These are phyloP conservation scores for Exophiala xenobiotica DNA, from an alignment of 2,329 filamentous ascomycete species.

Conservation along the genomic window DNA sequence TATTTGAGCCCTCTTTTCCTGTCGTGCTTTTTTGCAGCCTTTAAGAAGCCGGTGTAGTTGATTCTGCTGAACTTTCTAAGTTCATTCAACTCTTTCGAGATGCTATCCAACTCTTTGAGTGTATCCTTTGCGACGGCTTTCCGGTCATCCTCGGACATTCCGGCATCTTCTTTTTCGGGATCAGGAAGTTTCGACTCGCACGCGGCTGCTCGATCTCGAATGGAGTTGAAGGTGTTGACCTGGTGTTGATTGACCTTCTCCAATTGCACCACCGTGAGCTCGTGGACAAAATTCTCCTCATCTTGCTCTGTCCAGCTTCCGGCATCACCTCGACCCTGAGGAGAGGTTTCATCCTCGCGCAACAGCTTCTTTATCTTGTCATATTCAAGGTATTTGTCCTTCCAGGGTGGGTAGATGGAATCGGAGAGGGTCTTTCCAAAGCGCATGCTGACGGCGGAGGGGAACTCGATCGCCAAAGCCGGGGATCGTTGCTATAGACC, in stretches of 20 bases:
- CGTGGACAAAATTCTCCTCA: conserved; percentile 89
- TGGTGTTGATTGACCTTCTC: conserved; percentile 95
- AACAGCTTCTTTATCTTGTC: conserved; percentile 85
- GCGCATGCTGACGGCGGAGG: conserved; percentile 63
- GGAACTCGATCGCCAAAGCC: background rate
- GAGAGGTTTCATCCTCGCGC: conserved; percentile 66
- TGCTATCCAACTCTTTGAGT: conserved; percentile 75
- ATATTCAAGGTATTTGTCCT: conserved; percentile 93
- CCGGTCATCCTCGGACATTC: conserved; percentile 41
- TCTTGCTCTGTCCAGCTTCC: conserved; percentile 87
- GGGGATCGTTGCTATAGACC: background rate
- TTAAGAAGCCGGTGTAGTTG: conserved; percentile 97
- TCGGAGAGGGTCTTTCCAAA: conserved; percentile 86
- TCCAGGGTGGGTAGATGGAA: conserved; percentile 83
- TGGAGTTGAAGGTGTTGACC: conserved; percentile 72
- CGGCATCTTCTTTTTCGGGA: conserved; percentile 37
- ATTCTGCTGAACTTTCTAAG: conserved; percentile 92
- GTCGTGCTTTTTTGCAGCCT: conserved; percentile 99
- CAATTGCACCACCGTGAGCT: conserved; percentile 89
- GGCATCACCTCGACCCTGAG: conserved; percentile 50
- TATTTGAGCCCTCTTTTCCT: conserved; percentile 84
- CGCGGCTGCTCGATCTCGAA: conserved; percentile 76
- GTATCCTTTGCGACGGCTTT: conserved; percentile 64
- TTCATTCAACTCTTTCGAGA: conserved; percentile 88
- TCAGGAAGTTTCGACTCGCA: conserved; percentile 65